These are phyloP conservation scores for Trypanosoma cruzi DNA, from an alignment of 208 protist genomes.

Conservation along the genomic window DNA sequence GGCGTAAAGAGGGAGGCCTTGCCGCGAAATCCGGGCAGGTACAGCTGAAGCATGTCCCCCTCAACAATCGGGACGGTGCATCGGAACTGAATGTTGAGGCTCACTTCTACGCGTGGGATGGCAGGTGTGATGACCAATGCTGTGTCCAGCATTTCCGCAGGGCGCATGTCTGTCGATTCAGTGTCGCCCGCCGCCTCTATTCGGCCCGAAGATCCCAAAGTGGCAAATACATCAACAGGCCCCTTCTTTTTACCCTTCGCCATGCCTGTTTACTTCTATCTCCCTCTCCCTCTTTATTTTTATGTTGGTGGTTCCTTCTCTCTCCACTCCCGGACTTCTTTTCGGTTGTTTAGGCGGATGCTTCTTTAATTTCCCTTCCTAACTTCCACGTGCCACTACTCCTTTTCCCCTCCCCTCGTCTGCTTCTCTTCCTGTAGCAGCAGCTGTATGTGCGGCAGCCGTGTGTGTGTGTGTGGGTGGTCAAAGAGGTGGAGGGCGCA, in stretches of 20 bases:
- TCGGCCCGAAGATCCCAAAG: neutral
- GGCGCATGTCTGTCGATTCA: conserved; percentile 17
- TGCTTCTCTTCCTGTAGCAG: neutral
- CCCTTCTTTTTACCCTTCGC: conserved; percentile 28
- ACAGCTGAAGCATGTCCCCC: conserved; percentile 62
- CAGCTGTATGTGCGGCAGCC: neutral
- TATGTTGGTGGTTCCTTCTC: neutral
- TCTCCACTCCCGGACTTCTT: neutral
- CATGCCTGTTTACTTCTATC: neutral
- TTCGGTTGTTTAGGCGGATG: neutral
- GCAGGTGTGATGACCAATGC: conserved; percentile 51
- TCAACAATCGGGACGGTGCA: conserved; percentile 55
- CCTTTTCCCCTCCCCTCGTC: neutral
- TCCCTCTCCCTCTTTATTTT: conserved; percentile 17
- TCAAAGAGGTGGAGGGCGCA: neutral
- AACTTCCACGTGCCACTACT: too few relatives aligned
- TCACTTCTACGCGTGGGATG: conserved; percentile 61
- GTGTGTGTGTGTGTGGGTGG: neutral
- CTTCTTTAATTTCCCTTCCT: neutral
- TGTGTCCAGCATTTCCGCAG: conserved; percentile 65
- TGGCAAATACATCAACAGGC: conserved; percentile 30
- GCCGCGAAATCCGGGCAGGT: conserved; percentile 69
- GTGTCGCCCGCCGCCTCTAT: neutral
- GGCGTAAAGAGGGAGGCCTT: conserved; percentile 54
- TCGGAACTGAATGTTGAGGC: conserved; percentile 64